Evolutionary conservation across 2,329 filamentous ascomycete genomes (phyloP).

Genomic region (Pseudogymnoascus sp.): DNA sequence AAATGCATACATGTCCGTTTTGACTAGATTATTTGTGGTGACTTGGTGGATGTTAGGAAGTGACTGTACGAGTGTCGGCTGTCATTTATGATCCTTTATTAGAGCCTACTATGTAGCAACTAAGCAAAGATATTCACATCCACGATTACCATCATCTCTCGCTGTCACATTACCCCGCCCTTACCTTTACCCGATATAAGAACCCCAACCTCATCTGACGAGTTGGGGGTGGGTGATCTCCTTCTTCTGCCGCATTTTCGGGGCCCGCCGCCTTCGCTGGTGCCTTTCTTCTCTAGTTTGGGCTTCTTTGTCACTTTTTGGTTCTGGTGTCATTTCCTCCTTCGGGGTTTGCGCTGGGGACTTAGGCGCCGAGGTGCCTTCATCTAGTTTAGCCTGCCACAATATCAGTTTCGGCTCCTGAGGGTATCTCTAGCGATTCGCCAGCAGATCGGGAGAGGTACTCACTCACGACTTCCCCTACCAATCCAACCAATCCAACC

Average conservation of each 20-base stretch:
- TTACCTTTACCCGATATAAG: too few species aligned
- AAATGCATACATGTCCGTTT: background rate
- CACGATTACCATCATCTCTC: background rate
- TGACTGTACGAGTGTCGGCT: background rate
- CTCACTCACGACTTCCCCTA: constrained; percentile 42
- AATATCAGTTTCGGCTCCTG: constrained; percentile 13
- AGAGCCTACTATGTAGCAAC: background rate
- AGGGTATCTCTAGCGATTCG: constrained; percentile 9
- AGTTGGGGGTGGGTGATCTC: constrained; percentile 18
- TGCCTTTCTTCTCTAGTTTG: constrained; percentile 37
- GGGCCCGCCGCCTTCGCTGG: constrained; percentile 35
- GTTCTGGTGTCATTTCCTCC: constrained; percentile 7
- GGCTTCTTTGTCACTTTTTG: constrained; percentile 34
- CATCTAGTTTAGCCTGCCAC: constrained; percentile 14
- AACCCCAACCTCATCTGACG: constrained; percentile 10
- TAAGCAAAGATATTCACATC: background rate
- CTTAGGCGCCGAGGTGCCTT: constrained; percentile 9
- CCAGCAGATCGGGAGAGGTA: constrained; percentile 14
- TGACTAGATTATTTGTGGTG: background rate
- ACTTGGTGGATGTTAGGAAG: background rate
- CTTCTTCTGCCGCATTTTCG: constrained; percentile 27
- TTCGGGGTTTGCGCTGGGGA: background rate
- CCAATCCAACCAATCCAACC: constrained; percentile 26
- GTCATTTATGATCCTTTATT: background rate
- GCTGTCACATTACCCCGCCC: too few species aligned